Base-by-base conservation (phyloP, 2,329 filamentous ascomycete species). In the Fusarium nurragi region DNA sequence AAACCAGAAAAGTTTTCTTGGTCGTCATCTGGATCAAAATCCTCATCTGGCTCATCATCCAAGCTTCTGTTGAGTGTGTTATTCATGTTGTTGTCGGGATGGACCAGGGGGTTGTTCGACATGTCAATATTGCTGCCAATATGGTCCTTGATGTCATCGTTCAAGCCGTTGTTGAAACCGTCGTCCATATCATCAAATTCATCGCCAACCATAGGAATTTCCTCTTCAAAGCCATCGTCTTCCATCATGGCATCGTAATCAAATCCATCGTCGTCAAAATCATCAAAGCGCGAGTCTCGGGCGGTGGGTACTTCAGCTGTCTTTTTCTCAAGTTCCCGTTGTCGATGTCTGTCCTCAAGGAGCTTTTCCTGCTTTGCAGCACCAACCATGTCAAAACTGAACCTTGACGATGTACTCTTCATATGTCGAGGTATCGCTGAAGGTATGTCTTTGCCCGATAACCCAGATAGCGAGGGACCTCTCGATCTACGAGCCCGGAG, bases 311-410 rank as follows among this genome's bases (percentile, higher is more conserved):
- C 51, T 16, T 76, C 74, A 4, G 74, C 75, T 6, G 78, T 79
- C 60, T 86, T 81, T 70, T 85, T 89, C 57, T 89, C 88, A 26
- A 88, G 79, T 61, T 89, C 86, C 51, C 87, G 86, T 65, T 90
- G 85, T 16, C 89, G 82, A 74, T 93, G 90, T 44, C 88, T 85
- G 68, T 92, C 91, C 74, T 93, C 92, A 37, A 93, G 78, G 34
- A 90, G 74, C 74, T 88, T 90, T 75, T 90, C 87, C 69, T 88
- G 83, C 58, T 86, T 84, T 14, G 90, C 90, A 7, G 86, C 86
- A 6, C 89, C 89, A 16, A 88, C 85, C 82, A 93, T 91, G 71
- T 94, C 91, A 71, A 94, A 94, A 70, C 91, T 94, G 73, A 94
- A 94, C 14, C 91, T 83, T 0, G 90, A 93, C 0, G 91, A 91